phyloP scores from a whole-genome alignment of 306 rosid species.

The Alnus rubra region DNA sequence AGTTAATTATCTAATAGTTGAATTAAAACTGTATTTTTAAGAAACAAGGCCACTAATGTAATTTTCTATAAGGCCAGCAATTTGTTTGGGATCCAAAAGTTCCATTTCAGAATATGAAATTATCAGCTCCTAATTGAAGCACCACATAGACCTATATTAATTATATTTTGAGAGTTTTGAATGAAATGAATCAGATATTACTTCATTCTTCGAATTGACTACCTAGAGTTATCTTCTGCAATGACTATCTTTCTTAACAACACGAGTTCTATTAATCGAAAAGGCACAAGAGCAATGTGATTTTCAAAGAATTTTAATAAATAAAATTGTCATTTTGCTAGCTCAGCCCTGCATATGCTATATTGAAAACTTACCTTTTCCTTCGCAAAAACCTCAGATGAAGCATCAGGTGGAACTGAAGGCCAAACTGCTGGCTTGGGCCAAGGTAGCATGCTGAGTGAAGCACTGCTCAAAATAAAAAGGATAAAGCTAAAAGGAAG shows the following conservation, averaged over 20 bases:
- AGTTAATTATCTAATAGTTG: background rate
- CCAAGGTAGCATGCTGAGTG: constrained; percentile 98
- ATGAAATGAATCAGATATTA: background rate
- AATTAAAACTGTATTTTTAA: background rate
- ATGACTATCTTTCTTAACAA: background rate
- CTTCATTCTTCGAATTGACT: no score
- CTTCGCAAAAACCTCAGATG: constrained; percentile 81
- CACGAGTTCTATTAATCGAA: background rate
- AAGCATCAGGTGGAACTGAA: constrained; percentile 77
- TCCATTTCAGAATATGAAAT: background rate
- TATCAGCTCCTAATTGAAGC: background rate
- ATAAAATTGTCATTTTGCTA: background rate
- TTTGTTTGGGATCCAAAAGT: background rate
- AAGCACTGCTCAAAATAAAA: constrained; percentile 63
- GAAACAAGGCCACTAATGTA: background rate
- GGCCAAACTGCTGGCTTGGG: constrained; percentile 98
- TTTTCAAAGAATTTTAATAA: background rate
- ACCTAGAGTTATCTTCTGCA: background rate
- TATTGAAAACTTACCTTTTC: constrained; percentile 69
- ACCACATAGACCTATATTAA: background rate
- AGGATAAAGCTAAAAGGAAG: constrained; percentile 13
- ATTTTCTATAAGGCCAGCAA: background rate
- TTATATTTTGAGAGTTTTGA: background rate
- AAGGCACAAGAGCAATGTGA: background rate
- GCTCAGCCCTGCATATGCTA: background rate